Conservation (phyloP, 1,284 basidiomycete species). For the Phellopilus nigrolimitatus region DNA sequence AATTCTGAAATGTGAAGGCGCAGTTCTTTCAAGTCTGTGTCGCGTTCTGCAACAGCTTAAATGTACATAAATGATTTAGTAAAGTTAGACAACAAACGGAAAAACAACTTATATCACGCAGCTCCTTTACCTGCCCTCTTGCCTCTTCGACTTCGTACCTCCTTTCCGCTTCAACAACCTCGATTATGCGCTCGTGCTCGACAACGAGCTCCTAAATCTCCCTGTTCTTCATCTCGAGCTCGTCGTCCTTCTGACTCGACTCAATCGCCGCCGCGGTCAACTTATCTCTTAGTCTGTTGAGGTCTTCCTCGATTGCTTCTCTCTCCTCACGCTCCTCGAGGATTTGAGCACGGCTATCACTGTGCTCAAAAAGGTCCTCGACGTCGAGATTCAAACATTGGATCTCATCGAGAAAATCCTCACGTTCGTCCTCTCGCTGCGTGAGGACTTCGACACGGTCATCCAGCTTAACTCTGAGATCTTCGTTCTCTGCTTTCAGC, state of each 20-base stretch:
- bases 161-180: conserved; percentile 72
- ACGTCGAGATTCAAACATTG: conserved; percentile 60
- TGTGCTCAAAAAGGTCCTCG: conserved; percentile 67
- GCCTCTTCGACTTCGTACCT: conserved; percentile 72
- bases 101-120: conserved; percentile 57
- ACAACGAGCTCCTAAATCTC: conserved; percentile 66
- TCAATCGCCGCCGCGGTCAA: conserved; percentile 76
- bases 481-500: conserved; percentile 62
- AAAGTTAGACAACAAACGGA: not conserved
- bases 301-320: conserved; percentile 67
- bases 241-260: conserved; percentile 77
- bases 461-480: conserved; percentile 52
- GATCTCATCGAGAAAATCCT: conserved; percentile 61
- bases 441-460: conserved; percentile 54
- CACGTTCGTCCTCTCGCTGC: conserved; percentile 63
- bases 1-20: conserved; percentile 66
- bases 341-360: conserved; percentile 63
- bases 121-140: conserved; percentile 63
- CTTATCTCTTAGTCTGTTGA: conserved; percentile 69
- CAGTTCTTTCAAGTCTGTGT: conserved; percentile 68
- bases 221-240: conserved; percentile 65
- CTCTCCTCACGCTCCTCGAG: conserved; percentile 65
- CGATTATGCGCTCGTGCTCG: conserved; percentile 65
- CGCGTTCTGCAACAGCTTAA: conserved; percentile 71
- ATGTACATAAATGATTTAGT: conserved; percentile 10